Percentiles rank a stretch among this genome's conserved stretches.
These are phyloP conservation scores for Amanita exitialis DNA, from an alignment of 768 basidiomycete species.

Conservation along the genomic window DNA sequence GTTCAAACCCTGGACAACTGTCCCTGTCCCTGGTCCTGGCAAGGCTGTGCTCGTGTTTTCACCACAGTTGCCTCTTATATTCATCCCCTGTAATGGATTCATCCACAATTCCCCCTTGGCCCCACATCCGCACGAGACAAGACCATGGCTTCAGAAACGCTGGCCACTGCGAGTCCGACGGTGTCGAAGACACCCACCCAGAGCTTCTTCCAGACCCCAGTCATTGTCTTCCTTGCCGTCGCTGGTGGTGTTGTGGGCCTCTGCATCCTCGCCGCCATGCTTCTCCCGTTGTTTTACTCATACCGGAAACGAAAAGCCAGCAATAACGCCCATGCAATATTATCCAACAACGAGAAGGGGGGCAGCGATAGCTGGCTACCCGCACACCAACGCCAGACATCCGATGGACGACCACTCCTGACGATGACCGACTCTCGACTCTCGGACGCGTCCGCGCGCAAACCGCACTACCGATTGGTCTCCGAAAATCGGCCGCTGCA, in stretches of 20 bases:
- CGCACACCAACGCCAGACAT: background rate
- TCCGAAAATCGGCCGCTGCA: background rate
- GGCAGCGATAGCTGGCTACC: background rate
- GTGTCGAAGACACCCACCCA: background rate
- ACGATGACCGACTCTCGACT: background rate
- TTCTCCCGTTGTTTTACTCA: background rate
- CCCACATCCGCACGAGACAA: background rate
- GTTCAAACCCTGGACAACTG: no score
- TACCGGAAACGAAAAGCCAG: background rate
- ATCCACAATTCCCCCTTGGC: background rate
- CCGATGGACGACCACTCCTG: background rate
- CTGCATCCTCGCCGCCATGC: background rate
- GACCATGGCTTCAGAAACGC: background rate
- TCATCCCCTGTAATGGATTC: background rate
- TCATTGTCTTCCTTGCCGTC: background rate
- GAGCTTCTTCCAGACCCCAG: no score
- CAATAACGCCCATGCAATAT: background rate
- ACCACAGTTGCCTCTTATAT: background rate
- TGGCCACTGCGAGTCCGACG: background rate
- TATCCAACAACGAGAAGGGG: background rate
- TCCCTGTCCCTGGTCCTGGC: background rate
- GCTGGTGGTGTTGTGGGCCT: background rate
- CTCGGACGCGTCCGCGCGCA: background rate
- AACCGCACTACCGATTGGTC: constrained; percentile 1
- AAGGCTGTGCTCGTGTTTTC: background rate